Conservation (phyloP, 371 early-diverging fungal species). For the Mortierella sp. region DNA sequence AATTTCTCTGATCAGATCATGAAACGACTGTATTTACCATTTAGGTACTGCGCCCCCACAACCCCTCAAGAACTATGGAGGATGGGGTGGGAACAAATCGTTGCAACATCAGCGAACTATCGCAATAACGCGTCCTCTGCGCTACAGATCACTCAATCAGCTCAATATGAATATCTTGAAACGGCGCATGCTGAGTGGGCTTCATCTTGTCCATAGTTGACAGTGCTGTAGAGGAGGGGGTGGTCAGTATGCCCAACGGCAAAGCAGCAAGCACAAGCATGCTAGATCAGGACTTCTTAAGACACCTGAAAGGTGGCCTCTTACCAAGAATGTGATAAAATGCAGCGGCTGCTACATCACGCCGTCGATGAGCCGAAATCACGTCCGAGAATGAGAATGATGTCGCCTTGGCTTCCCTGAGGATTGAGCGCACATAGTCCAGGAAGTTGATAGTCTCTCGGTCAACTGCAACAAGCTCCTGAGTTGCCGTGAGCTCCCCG, state of each 20-base stretch:
- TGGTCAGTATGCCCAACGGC: neutral
- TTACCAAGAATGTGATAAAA: slow-evolving; percentile 47
- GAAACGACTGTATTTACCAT: too few species aligned
- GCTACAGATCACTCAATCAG: slow-evolving; percentile 4
- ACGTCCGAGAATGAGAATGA: slow-evolving; percentile 28
- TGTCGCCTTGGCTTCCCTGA: slow-evolving; percentile 9
- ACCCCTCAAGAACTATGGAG: too few species aligned
- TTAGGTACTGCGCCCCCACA: too few species aligned
- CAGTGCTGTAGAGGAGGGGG: slow-evolving; percentile 6
- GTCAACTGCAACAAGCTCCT: slow-evolving; percentile 18
- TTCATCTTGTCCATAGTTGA: slow-evolving; percentile 22
- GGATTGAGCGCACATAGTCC: slow-evolving; percentile 18
- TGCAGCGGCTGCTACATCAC: slow-evolving; percentile 38
- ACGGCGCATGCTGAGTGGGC: slow-evolving; percentile 17
- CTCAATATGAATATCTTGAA: slow-evolving; percentile 17
- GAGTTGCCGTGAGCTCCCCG: slow-evolving; percentile 3
- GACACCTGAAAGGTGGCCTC: neutral
- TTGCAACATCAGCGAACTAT: too few species aligned
- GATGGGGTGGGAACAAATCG: too few species aligned
- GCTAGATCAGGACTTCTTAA: neutral
- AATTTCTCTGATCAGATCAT: neutral
- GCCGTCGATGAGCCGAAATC: slow-evolving; percentile 15
- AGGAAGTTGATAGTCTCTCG: slow-evolving; percentile 35
- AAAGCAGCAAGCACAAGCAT: too few species aligned
- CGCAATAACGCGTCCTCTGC: too few species aligned